These are phyloP conservation scores for Penicillium sp. DNA, from an alignment of 2,329 filamentous ascomycete genomes.

Conservation along the genomic window DNA sequence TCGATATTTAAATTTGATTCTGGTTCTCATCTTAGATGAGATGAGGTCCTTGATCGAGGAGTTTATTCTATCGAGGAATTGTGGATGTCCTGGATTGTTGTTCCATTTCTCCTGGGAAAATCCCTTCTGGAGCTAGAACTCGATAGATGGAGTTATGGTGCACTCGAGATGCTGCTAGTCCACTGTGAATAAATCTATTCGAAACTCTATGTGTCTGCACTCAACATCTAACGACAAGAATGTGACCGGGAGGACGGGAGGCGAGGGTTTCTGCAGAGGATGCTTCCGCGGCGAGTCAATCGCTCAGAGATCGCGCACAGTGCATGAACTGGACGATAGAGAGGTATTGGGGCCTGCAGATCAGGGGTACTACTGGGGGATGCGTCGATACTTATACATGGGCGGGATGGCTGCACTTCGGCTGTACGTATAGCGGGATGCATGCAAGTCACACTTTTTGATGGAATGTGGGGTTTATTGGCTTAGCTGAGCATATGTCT, in stretches of 20 bases:
- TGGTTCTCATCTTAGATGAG: not conserved
- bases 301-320: not conserved
- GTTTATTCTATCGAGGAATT: not conserved
- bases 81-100: not conserved
- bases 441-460: slow-evolving; percentile 26
- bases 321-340: slow-evolving; percentile 12
- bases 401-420: slow-evolving; percentile 8
- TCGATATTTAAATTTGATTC: not conserved
- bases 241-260: slow-evolving; percentile 19
- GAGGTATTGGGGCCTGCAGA: slow-evolving; percentile 13
- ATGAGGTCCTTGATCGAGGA: not conserved
- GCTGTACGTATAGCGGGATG: slow-evolving; percentile 19
- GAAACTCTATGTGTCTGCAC: slow-evolving; percentile 4
- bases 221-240: slow-evolving; percentile 15
- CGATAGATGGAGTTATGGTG: not conserved
- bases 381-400: slow-evolving; percentile 21
- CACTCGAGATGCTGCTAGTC: not conserved
- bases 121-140: not conserved
- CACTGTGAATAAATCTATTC: not conserved
- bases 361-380: slow-evolving; percentile 19
- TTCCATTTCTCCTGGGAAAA: not conserved
- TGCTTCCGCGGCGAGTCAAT: slow-evolving; percentile 4
- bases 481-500: slow-evolving; percentile 6
- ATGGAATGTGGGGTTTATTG: slow-evolving; percentile 27
- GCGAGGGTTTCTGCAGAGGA: slow-evolving; percentile 19